Evolutionary conservation across 192 early-diverging fungal species (phyloP), one percentile per base, ranked within the genome.

Genomic region (Coemansia sp.): DNA sequence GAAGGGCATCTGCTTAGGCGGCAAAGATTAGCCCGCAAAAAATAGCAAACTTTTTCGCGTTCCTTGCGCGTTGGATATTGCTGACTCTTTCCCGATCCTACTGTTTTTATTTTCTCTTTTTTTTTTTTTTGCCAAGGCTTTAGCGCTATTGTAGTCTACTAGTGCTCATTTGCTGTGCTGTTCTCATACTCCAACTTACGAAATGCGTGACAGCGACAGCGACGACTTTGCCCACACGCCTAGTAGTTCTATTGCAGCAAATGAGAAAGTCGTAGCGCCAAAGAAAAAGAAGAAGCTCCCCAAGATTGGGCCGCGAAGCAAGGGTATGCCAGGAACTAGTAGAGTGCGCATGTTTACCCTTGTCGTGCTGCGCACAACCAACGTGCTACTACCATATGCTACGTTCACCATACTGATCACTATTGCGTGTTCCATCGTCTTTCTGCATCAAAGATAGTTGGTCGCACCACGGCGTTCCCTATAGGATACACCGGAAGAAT

Each of bases 221-320:
- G 48, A 52, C 3, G 48, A 52, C 48, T 52, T 52, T 23, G 48
- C 13, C 11, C 20, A 26, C 48, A 26, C 20, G 48, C 48, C 48
- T 2, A 52, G 12, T 2, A 52, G 12, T 11, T 4, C 48, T 26
- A 14, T 52, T 14, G 23, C 7, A 21, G 12, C 48, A 26, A 52
- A 26, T 52, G 48, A 23, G 25, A 23, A 52, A 26, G 48, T 25
- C 23, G 20, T 13, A 12, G 48, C 14, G 48, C 45, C 41, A 33
- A 73, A 67, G 23, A 61, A 55, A 31, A 72, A 68, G 38, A 50
- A 28, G 13, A 66, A 39, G 11, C 28, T 26, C 2, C 36, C n/a
- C 6, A 68, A 41, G 23, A 41, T 55, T 7, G 67, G 66, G 33
- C 45, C 61, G 14, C 55, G 53, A 43, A 68, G 41, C 59, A 73